Evolutionary conservation across 1,284 basidiomycete species (phyloP), one percentile per base, ranked within the genome.

Genomic region (Apiotrichum akiyoshidainum): DNA sequence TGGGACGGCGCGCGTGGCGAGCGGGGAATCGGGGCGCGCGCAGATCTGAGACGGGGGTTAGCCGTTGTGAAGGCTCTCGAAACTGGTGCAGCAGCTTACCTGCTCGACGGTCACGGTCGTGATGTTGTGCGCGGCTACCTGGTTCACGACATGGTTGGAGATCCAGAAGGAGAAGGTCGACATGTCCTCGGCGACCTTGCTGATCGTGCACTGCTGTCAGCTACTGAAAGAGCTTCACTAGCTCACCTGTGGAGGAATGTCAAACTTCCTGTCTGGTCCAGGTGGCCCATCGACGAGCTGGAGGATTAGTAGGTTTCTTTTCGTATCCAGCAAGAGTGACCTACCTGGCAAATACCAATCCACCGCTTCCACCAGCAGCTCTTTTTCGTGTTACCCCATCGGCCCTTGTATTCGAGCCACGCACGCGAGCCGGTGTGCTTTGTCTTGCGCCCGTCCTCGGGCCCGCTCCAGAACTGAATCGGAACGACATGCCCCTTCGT

Each of bases 391-490:
- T 78, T 76, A 0, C 76, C 76, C 67, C 68, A 78, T 10, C 54
- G 46, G 10, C 75, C 75, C 34, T 48, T 52, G 47, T 65, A 78
- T 41, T 77, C 73, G 40, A 74, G 56, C 76, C 76, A 77, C 16
- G 60, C 57, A 16, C 59, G 34, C 12, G 68, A 45, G 10, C 68
- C 69, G 2, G 45, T 50, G 34, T 75, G 72, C 22, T 52, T 49
- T 21, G 69, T 26, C 33, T 57, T 64, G 10, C 60, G 33, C 2
- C 66, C 56, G 8, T 26, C 42, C 16, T 66, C 54, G 9, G 68
- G 65, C 5, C 64, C 64, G 22, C 62, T 52, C 70, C 72, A 77
- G 52, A 69, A 78, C 19, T 69, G 67, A n/a, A 68, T 63, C 3
- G 70, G 60, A 2, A 74, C 65, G 22, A 76, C 70, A 9, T 62